Evolutionary conservation across 192 early-diverging fungal species (phyloP).

Genomic region (Kappamyces sp.): DNA sequence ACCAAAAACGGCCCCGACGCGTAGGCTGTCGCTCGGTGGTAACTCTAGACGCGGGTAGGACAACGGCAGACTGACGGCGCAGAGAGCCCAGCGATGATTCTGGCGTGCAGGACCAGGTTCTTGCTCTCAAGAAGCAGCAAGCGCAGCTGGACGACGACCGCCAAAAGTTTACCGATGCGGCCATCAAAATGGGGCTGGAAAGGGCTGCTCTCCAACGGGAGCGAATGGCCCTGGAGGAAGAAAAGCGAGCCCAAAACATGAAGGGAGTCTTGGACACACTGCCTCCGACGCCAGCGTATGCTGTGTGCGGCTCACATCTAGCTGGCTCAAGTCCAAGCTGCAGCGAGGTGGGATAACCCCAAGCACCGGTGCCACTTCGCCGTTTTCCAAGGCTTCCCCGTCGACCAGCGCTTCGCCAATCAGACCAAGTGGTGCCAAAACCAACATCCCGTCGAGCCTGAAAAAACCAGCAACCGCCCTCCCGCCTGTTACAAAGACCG

Average conservation of each 20-base stretch:
- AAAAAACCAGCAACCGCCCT: too few species aligned
- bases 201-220: constrained; percentile 37
- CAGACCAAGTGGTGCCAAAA: too few species aligned
- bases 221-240: constrained; percentile 1
- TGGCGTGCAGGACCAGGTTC: constrained; percentile 38
- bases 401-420: too few species aligned
- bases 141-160: constrained; percentile 58
- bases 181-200: constrained; percentile 64
- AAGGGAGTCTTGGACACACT: constrained; percentile 12
- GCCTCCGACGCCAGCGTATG: constrained; percentile 19
- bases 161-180: constrained; percentile 60
- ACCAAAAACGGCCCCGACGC: background rate
- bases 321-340: background rate
- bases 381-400: too few species aligned
- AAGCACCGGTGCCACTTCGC: background rate
- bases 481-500: too few species aligned
- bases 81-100: background rate
- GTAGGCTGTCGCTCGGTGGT: background rate
- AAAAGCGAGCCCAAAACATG: background rate
- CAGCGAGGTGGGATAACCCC: background rate
- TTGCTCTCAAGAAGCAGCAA: constrained; percentile 39
- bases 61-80: background rate
- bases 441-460: too few species aligned
- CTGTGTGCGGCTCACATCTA: background rate
- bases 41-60: background rate